These are phyloP conservation scores for Mortierella sp. DNA, from an alignment of 371 early-diverging fungal genomes.

Conservation along the genomic window DNA sequence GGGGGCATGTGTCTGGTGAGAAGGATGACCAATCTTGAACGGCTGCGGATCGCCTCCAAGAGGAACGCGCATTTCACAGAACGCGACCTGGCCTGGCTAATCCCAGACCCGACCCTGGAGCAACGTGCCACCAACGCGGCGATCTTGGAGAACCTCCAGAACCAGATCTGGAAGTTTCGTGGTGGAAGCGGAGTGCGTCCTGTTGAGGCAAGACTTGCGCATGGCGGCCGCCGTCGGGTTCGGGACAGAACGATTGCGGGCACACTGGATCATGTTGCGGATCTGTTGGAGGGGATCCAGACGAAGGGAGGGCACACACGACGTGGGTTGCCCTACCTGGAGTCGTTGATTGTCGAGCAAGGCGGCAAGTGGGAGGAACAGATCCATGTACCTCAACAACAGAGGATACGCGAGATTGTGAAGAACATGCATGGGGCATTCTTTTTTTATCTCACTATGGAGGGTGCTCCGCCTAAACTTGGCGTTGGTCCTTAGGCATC, in stretches of 20 bases:
- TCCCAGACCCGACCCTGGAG: not conserved
- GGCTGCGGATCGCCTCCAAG: not conserved
- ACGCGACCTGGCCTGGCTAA: not conserved
- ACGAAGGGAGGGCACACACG: not conserved
- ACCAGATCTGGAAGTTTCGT: not conserved
- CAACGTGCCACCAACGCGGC: not conserved
- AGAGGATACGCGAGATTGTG: not conserved
- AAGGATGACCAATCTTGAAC: not conserved
- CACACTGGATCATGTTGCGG: not conserved
- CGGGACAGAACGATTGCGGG: not conserved
- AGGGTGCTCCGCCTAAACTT: not conserved
- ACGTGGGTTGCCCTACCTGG: not conserved
- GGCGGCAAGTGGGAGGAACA: not conserved
- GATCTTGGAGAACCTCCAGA: not conserved
- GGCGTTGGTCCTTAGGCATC: not conserved
- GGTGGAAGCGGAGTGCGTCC: not conserved
- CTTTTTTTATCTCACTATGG: not conserved
- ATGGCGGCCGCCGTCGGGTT: not conserved
- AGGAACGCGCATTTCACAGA: not conserved
- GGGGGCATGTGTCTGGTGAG: not conserved
- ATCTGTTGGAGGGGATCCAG: not conserved
- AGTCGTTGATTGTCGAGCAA: not conserved
- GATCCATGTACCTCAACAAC: not conserved
- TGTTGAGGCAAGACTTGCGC: not conserved
- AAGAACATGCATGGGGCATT: not conserved